Conservation (phyloP, 805 yeast species). For the Starmerella khaoyaiensis region DNA sequence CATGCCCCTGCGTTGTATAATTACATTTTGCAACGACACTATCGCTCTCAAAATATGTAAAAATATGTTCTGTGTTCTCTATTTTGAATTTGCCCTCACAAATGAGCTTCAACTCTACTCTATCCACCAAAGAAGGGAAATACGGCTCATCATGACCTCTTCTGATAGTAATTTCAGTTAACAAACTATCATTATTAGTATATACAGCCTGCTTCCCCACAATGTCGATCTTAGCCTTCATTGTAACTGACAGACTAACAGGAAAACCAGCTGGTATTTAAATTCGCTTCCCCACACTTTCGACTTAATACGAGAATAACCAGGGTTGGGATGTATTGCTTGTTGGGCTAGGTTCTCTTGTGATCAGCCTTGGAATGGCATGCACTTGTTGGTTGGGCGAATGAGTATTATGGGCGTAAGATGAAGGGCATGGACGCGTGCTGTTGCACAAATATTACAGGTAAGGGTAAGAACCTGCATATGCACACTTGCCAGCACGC, state of each 20-base stretch:
- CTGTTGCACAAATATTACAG: too few relatives aligned
- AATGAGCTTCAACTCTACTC: slow-evolving; percentile 2
- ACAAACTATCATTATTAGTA: slow-evolving; percentile 10
- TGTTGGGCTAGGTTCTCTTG: too few relatives aligned
- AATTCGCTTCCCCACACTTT: too few relatives aligned
- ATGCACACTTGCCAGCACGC: too few relatives aligned
- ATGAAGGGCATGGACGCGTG: too few relatives aligned
- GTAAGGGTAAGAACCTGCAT: too few relatives aligned
- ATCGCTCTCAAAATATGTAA: slow-evolving; percentile 7
- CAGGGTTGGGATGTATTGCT: too few relatives aligned
- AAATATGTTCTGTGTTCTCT: neutral
- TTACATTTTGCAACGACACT: slow-evolving; percentile 1
- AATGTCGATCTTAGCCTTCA: slow-evolving; percentile 5
- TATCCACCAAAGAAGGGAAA: neutral
- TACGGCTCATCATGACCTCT: slow-evolving; percentile 1
- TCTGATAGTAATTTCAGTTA: slow-evolving; percentile 5
- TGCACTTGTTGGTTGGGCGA: too few relatives aligned
- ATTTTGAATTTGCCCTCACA: slow-evolving; percentile 7
- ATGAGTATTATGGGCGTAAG: too few relatives aligned
- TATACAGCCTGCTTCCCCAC: slow-evolving; percentile 4
- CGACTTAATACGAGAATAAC: too few relatives aligned
- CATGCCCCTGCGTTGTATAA: slow-evolving; percentile 1
- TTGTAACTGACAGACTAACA: neutral
- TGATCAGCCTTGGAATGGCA: too few relatives aligned
- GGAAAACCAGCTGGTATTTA: too few relatives aligned